These are phyloP conservation scores for Backusella sp. DNA, from an alignment of 192 early-diverging fungal species.

Conservation along the genomic window DNA sequence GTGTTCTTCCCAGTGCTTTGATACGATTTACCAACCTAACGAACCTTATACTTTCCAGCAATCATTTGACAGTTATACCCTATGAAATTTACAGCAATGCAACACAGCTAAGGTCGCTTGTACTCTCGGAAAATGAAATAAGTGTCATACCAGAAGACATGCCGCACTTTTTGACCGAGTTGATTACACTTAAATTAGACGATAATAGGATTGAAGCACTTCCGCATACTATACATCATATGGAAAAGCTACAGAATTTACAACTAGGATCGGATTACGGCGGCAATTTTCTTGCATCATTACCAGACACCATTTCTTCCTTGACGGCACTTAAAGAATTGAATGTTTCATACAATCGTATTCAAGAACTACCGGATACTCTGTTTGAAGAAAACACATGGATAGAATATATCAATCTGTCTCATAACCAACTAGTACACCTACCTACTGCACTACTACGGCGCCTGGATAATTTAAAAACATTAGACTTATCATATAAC, in stretches of 20 bases:
- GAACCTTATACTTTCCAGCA: background rate
- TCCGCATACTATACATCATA: background rate
- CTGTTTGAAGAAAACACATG: background rate
- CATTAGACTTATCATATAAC: conserved; percentile 9
- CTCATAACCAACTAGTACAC: background rate
- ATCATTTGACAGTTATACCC: background rate
- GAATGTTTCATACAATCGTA: background rate
- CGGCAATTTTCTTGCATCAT: background rate
- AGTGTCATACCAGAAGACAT: conserved; percentile 3
- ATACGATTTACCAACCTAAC: background rate
- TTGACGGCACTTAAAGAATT: background rate
- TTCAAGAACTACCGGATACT: background rate
- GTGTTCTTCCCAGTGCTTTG: background rate
- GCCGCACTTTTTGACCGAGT: background rate
- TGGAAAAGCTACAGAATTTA: background rate
- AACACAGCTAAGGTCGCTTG: background rate
- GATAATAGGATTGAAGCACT: background rate
- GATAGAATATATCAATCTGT: background rate
- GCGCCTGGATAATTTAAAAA: background rate
- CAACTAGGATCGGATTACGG: background rate
- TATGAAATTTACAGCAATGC: conserved; percentile 7
- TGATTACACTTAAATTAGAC: background rate
- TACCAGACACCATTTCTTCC: background rate
- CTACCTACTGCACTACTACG: background rate
- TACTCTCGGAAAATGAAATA: conserved; percentile 14